Evolutionary conservation across 768 basidiomycete species (phyloP), one percentile per base, ranked within the genome.

Genomic region (Lentinus tigrinus): DNA sequence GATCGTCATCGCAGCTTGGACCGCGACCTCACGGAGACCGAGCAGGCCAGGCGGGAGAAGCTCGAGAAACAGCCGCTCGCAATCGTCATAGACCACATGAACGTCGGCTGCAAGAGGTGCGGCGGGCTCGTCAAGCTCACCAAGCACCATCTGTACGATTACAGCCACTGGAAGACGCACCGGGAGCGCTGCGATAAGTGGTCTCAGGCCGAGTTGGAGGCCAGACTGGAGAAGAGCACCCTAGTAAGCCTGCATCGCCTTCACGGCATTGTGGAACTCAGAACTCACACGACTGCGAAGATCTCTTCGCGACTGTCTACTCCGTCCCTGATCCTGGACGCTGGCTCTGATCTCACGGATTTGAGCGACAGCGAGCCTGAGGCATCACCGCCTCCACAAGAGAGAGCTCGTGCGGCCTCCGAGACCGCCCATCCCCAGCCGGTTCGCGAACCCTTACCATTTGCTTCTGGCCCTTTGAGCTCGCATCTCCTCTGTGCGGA

Each of bases 161-260:
- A 79, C 31, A 81, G 79, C 63, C 87, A 89, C 68, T 89, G 87
- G 87, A 68, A 74, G 49, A 84, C 80, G 61, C 87, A 89, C 64
- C 77, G 82, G 34, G 75, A 76, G 39, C 78, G 87, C 34, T 89
- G 87, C 67, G 68, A 82, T 53, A 84, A 79, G 69, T 79, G 77
- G 57, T 61, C 71, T 2, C 63, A 71, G 13, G 68, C 65, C 13
- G 54, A 63, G 1, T 60, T 63, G n/a, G 23, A 52, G 47, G 47
- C 57, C 38, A 52, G 61, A 19, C 47, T 52, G 39, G 46, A 58
- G 52, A 48, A 38, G 27, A 62, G 54, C 56, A 39, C 37, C 13
- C 43, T 56, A 56, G 60, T 64, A 38, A 14, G 48, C 13, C 7
- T 43, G 17, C 42, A 8, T 16, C 8, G 31, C 31, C 21, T 26